A percentile compares a stretch with the other conserved stretches of the same genome.
Conservation (phyloP, 179 eudicot species). For the Camellia oleifera region DNA sequence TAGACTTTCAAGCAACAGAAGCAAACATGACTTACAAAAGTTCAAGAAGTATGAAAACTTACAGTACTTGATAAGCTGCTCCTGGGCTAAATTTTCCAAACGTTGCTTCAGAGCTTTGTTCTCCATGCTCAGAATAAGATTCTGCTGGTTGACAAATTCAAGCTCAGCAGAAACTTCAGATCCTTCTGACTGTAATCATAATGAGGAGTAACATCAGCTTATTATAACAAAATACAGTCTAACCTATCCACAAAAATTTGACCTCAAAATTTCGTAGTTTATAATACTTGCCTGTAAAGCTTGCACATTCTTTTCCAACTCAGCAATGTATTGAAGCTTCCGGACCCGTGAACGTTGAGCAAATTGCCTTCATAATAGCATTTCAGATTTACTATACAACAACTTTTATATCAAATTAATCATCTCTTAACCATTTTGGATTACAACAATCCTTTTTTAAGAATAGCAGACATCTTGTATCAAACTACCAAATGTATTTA, state of each 20-base stretch:
- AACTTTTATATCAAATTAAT: neutral
- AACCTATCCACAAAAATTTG: neutral
- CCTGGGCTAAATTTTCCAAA: slow-evolving; percentile 79
- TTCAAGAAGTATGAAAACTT: slow-evolving; percentile 25
- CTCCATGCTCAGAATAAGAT: slow-evolving; percentile 91
- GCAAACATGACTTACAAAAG: too few relatives aligned
- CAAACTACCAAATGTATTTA: too few relatives aligned
- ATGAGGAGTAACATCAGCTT: neutral
- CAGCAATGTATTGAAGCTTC: slow-evolving; percentile 97
- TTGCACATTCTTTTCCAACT: slow-evolving; percentile 87
- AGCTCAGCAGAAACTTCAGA: slow-evolving; percentile 88
- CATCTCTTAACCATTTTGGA: too few relatives aligned
- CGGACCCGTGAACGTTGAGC: slow-evolving; percentile 99
- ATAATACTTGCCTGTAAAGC: slow-evolving; percentile 65
- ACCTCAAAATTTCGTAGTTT: neutral
- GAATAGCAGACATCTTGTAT: neutral
- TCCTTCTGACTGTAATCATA: slow-evolving; percentile 69
- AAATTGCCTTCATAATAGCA: slow-evolving; percentile 68
- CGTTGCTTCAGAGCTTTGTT: slow-evolving; percentile 92
- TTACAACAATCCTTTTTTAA: neutral
- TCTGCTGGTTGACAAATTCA: slow-evolving; percentile 87
- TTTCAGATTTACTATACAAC: neutral
- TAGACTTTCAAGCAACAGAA: neutral
- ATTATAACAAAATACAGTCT: too few relatives aligned
- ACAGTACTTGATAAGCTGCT: slow-evolving; percentile 84